Evolutionary conservation across 2,329 filamentous ascomycete species (phyloP).

Genomic region (Trichoderma koningiopsis): DNA sequence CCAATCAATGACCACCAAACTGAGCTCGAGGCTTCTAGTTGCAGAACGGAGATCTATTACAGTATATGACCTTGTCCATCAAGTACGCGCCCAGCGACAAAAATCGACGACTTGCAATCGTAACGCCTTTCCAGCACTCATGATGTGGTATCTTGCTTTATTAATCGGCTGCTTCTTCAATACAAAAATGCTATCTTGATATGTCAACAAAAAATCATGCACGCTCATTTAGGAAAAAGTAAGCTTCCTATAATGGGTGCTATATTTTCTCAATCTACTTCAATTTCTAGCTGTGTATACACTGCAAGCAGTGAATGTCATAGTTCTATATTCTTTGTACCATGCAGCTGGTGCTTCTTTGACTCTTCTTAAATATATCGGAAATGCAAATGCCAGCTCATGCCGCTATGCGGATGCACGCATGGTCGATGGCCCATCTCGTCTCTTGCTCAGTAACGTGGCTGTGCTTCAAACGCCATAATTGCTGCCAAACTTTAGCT

Average conservation of each 20-base stretch:
- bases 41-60: rapidly evolving
- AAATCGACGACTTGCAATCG: background rate
- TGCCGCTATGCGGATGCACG: background rate
- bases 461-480: too few species aligned
- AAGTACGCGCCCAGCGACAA: background rate
- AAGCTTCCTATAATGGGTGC: background rate
- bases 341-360: too few species aligned
- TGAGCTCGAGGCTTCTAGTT: background rate
- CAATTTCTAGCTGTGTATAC: background rate
- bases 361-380: background rate
- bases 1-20: background rate
- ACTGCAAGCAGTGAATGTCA: too few species aligned
- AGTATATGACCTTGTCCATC: background rate
- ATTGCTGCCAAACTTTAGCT: too few species aligned
- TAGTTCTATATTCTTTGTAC: too few species aligned
- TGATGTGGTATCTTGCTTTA: background rate
- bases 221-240: background rate
- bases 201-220: background rate
- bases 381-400: background rate
- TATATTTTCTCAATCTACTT: background rate
- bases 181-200: background rate
- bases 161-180: background rate
- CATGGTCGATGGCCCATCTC: background rate
- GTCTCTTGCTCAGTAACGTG: background rate
- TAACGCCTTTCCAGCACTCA: background rate